A percentile compares a stretch with the other conserved stretches of the same genome.
These are phyloP conservation scores for Emergomyces orientalis DNA, from an alignment of 2,329 filamentous ascomycete species.

Conservation along the genomic window DNA sequence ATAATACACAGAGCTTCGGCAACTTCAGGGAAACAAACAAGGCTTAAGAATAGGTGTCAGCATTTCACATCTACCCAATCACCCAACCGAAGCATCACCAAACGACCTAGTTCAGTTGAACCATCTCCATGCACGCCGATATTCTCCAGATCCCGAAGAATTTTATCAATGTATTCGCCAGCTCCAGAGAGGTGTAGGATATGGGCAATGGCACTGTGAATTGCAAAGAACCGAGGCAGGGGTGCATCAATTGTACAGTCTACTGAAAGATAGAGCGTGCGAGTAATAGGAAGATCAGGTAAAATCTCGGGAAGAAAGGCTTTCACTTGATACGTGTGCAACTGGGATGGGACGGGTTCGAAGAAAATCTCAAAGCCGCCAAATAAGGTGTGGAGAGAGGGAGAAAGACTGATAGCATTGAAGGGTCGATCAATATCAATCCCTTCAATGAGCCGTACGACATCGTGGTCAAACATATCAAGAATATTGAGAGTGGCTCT, in stretches of 20 bases:
- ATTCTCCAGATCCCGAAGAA: constrained; percentile 20
- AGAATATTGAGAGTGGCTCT: constrained; percentile 29
- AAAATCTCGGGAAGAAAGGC: neutral
- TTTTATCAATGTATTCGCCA: constrained; percentile 22
- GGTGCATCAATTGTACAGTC: neutral
- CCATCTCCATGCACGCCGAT: neutral
- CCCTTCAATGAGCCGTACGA: constrained; percentile 32
- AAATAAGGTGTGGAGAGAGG: neutral
- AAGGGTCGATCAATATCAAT: constrained; percentile 28
- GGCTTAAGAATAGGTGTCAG: neutral
- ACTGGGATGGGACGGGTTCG: neutral
- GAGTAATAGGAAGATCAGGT: neutral
- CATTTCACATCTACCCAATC: neutral
- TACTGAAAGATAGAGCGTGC: neutral
- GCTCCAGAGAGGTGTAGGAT: constrained; percentile 26
- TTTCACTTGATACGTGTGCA: neutral
- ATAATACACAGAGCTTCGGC: neutral
- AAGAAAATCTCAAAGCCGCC: neutral
- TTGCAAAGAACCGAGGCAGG: constrained; percentile 7
- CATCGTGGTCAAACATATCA: constrained; percentile 35
- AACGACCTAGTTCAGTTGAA: constrained; percentile 9
- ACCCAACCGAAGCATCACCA: neutral
- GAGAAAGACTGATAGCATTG: neutral
- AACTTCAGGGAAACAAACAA: neutral
- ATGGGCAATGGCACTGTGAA: constrained; percentile 29